Evolutionary conservation across 257 asterid species (phyloP).

Genomic region (Nicotiana undulata): DNA sequence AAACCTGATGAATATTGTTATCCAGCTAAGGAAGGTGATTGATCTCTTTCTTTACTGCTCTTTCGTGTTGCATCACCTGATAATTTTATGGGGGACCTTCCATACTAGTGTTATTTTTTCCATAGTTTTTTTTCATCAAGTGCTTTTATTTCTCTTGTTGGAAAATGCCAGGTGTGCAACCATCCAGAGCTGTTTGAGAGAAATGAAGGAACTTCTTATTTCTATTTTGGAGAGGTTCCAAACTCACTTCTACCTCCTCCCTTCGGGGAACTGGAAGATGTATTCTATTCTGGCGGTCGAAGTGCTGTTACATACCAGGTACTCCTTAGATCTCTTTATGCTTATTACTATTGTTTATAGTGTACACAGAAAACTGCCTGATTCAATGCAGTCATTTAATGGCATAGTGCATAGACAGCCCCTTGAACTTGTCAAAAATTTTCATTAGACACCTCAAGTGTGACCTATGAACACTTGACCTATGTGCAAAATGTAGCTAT

Average conservation of each 20-base stretch:
- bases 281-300: slow-evolving; percentile 68
- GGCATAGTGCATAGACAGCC: no score
- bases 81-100: neutral
- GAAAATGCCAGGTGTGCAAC: slow-evolving; percentile 70
- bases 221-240: slow-evolving; percentile 77
- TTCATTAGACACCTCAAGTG: no score
- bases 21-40: slow-evolving; percentile 91
- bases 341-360: neutral
- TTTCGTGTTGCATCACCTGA: neutral
- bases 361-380: neutral
- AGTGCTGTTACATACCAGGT: slow-evolving; percentile 88
- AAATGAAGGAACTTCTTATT: slow-evolving; percentile 89
- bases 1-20: slow-evolving; percentile 96
- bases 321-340: slow-evolving; percentile 9
- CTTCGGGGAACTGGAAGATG: slow-evolving; percentile 77
- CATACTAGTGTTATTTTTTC: neutral
- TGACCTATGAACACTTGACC: no score
- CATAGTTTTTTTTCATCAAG: neutral
- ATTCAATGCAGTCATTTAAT: neutral
- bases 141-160: neutral
- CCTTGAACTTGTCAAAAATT: no score
- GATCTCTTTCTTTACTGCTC: slow-evolving; percentile 4
- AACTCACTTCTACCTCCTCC: slow-evolving; percentile 87
- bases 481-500: no score
- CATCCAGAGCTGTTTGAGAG: slow-evolving; percentile 99